Base-by-base conservation (phyloP, 257 asterid genomes). In the Salvia miltiorrhiza region DNA sequence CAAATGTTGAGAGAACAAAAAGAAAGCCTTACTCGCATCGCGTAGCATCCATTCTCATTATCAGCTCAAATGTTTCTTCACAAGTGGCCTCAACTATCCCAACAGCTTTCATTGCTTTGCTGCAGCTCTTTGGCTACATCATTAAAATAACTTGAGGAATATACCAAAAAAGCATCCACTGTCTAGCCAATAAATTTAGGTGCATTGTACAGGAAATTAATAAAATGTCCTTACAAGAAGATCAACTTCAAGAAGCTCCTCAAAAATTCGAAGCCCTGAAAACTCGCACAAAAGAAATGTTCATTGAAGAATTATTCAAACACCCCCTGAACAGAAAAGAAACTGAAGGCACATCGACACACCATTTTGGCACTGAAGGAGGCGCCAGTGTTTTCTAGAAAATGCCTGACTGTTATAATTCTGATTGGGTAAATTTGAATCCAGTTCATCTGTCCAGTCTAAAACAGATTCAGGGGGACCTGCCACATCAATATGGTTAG, bases 51-150 rank as follows among this genome's bases (percentile, higher is more conserved):
- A 92, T 89, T 87, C 90, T 82, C 96, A 92, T 87, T 65, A 92
- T 83, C 71, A 92, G 88, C 87, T 92, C 92, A 77, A 92, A 92
- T 70, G 85, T 78, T 75, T 89, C 94, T 83, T 92, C 98, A 56
- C 98, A 92, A 30, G 90, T 78, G 65, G 98, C 95, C 65, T 89
- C 98, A 39, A 92, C 95, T 57, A 89, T 85, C 62, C 98, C 98
- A 79, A 86, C 96, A 59, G 96, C 98, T 79, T 87, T 92, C 98
- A 89, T 92, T 69, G 98, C 95, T 83, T 90, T 81, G 80, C 96
- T 89, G 81, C 95, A 89, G 78, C 98, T 90, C 82, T 79, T 92
- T 67, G 98, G 98, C 98, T 92, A 75, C 80, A 87, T 40, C 63
- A 49, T 73, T 19, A 76, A 30, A 50, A 55, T 16, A 40, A 63